phyloP scores from a whole-genome alignment of 2,329 filamentous ascomycete species.

The Aspergillus amoenus region DNA sequence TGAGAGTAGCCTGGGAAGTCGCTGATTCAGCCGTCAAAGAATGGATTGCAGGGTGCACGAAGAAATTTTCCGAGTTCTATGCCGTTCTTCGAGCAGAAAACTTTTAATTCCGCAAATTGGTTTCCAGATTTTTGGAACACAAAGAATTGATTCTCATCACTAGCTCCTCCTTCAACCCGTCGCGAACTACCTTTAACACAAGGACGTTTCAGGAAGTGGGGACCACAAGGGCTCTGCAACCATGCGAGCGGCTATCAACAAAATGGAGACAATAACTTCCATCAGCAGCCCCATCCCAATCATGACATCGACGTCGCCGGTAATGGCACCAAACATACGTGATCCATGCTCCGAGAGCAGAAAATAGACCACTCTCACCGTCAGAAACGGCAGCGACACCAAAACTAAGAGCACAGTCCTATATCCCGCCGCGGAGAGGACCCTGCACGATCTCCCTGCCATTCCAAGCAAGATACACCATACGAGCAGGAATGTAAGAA shows the following conservation, averaged over 20 bases:
- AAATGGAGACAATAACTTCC: slow-evolving; percentile 23
- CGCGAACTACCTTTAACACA: background rate
- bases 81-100: slow-evolving; percentile 24
- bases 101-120: background rate
- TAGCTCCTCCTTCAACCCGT: background rate
- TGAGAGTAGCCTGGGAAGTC: slow-evolving; percentile 27
- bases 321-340: slow-evolving; percentile 16
- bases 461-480: slow-evolving; percentile 23
- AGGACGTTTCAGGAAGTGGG: background rate
- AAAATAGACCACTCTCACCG: slow-evolving; percentile 24
- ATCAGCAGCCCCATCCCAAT: slow-evolving; percentile 27
- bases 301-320: slow-evolving; percentile 18
- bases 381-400: slow-evolving; percentile 23
- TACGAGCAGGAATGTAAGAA: slow-evolving; percentile 24
- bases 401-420: slow-evolving; percentile 19
- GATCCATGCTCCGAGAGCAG: slow-evolving; percentile 22
- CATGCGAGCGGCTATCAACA: slow-evolving; percentile 21
- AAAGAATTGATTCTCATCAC: background rate
- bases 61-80: slow-evolving; percentile 26
- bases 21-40: slow-evolving; percentile 22
- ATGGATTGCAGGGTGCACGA: slow-evolving; percentile 25
- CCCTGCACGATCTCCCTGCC: slow-evolving; percentile 15
- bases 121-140: background rate
- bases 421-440: slow-evolving; percentile 19
- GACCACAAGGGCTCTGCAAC: slow-evolving; percentile 23